Evolutionary conservation across 164 flowering plant genomes (phyloP), one percentile per base, ranked within the genome.

Genomic region (Stephania cephalantha): DNA sequence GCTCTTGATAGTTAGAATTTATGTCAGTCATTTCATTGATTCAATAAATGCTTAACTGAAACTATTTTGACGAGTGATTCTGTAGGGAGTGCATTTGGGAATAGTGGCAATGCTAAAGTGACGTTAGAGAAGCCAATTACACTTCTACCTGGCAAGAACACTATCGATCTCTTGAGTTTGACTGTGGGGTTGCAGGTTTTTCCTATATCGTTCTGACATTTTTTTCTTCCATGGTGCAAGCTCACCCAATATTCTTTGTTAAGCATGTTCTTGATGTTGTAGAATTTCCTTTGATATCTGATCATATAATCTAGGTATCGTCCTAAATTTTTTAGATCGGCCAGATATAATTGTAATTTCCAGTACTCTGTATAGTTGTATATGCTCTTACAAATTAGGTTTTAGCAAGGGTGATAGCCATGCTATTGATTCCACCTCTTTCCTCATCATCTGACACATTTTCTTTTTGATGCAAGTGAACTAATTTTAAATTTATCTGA

Each of bases 121-220:
- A 63, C 88, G 30, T 46, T 83, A 50, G 93, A 92, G 29, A 82
- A 87, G 52, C 90, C 95, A 35, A 72, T 92, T 72, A 84, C 87
- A 22, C 87, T 96, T 11, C 64, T 44, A 9, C 74, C 83, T 13
- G 97, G 97, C 72, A 86, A 84, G 75, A 91, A 92, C 83, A 87
- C 82, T 67, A 86, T 96, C 29, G 97, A 91, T 83, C 90, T 94
- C 72, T 80, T 96, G 78, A 96, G 99, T 82, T 78, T 86, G 81
- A 96, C 99, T 2, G 97, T 94, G 66, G 99, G 99, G 65, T 89
- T 96, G 71, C 97, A 93, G 97, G 99, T 94, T 80, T 72, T 69
- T 64, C 73, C 48, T 75, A 15, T 12, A 63, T 68, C 30, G 46
- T 10, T 30, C 15, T 50, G 55, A 50, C 13, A 9, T 50, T 8